phyloP scores from a whole-genome alignment of 1,284 basidiomycete species.

The Exobasidium cylindrosporum region DNA sequence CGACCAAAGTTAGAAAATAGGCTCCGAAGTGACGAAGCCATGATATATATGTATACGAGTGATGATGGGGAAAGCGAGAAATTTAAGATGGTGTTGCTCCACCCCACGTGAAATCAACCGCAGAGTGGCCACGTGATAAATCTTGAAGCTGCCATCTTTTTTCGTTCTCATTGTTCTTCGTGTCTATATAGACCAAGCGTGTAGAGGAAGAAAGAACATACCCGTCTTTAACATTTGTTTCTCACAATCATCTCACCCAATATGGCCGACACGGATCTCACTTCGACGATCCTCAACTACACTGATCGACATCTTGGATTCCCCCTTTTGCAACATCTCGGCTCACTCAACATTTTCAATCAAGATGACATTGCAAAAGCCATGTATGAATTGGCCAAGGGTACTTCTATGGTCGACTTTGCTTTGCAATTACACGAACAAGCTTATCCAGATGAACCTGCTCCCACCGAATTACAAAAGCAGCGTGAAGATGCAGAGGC shows the following conservation, averaged over 20 bases:
- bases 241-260: slow-evolving; percentile 18
- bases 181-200: no score
- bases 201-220: no score
- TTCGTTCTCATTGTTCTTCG: slow-evolving; percentile 9
- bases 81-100: not conserved
- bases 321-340: slow-evolving; percentile 82
- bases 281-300: slow-evolving; percentile 65
- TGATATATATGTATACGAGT: not conserved
- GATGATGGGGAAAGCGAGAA: not conserved
- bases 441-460: slow-evolving; percentile 66
- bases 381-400: slow-evolving; percentile 94
- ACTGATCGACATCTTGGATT: slow-evolving; percentile 91
- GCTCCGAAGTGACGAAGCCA: not conserved
- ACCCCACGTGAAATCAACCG: not conserved
- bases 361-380: slow-evolving; percentile 73
- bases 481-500: slow-evolving; percentile 68
- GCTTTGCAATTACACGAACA: slow-evolving; percentile 73
- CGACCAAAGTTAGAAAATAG: not conserved
- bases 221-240: no score
- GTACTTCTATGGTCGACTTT: slow-evolving; percentile 60
- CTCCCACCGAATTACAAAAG: slow-evolving; percentile 43
- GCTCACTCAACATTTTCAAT: slow-evolving; percentile 67
- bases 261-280: slow-evolving; percentile 68
- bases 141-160: no score
- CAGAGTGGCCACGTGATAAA: not conserved